A percentile compares a stretch with the other conserved stretches of the same genome.
These are phyloP conservation scores for Rubia yunnanensis DNA, from an alignment of 257 asterid genomes.

Conservation along the genomic window DNA sequence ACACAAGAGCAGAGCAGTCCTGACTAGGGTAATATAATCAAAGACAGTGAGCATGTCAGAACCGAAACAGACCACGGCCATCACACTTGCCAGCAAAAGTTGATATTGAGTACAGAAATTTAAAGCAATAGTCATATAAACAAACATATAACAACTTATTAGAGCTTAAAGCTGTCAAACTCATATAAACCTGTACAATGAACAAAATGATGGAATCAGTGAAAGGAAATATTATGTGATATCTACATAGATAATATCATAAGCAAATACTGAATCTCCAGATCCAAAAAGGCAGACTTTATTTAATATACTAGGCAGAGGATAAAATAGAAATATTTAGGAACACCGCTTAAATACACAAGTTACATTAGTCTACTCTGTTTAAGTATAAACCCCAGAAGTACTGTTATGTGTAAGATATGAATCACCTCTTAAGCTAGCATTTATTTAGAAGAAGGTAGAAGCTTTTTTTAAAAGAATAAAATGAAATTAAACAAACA, in stretches of 20 bases:
- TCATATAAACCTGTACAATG: not conserved
- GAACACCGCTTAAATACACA: not conserved
- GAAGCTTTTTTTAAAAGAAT: not conserved
- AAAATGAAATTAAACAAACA: not conserved
- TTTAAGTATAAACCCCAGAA: not conserved
- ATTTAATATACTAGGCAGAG: not conserved
- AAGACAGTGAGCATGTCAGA: not conserved
- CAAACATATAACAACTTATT: not conserved
- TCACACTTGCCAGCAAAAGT: not conserved
- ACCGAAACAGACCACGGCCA: too few relatives aligned
- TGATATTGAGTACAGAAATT: not conserved
- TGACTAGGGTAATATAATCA: not conserved
- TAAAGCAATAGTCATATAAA: not conserved
- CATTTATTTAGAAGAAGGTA: not conserved
- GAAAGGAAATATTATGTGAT: not conserved
- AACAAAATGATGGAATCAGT: not conserved
- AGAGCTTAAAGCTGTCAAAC: not conserved
- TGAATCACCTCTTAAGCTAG: not conserved
- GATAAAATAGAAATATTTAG: not conserved
- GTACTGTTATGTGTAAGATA: not conserved
- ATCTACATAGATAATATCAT: not conserved
- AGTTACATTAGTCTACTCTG: not conserved
- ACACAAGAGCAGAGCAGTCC: not conserved
- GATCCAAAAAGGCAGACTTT: not conserved
- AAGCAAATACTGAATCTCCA: not conserved